Conservation (phyloP, 495 filamentous ascomycete species). For the Ascodesmis nigricans region DNA sequence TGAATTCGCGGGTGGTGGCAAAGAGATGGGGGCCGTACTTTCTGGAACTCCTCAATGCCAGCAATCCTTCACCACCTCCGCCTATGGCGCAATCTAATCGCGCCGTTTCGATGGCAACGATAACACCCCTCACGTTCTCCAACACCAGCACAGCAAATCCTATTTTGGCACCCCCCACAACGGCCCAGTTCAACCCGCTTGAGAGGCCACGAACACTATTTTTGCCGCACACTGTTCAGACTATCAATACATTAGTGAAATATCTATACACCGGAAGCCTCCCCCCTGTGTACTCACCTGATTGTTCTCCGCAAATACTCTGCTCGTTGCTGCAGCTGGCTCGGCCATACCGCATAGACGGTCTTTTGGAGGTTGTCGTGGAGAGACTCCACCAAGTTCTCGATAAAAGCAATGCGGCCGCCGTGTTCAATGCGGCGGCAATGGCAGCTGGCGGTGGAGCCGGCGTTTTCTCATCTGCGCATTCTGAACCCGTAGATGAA, state of each 20-base stretch:
- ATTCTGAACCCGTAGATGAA: slow-evolving; percentile 21
- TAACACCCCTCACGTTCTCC: slow-evolving; percentile 24
- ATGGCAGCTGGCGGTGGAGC: slow-evolving; percentile 86
- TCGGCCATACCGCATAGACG: slow-evolving; percentile 78
- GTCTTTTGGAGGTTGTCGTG: slow-evolving; percentile 73
- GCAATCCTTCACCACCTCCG: slow-evolving; percentile 22
- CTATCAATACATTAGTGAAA: slow-evolving; percentile 66
- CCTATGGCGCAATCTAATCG: slow-evolving; percentile 16
- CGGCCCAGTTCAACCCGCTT: slow-evolving; percentile 21
- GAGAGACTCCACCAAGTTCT: slow-evolving; percentile 78
- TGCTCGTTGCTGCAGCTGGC: slow-evolving; percentile 88
- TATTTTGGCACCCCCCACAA: slow-evolving; percentile 47
- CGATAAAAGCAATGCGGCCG: slow-evolving; percentile 80
- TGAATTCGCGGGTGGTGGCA: slow-evolving; percentile 73
- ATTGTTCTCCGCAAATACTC: slow-evolving; percentile 88
- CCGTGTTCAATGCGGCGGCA: slow-evolving; percentile 92
- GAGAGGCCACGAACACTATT: slow-evolving; percentile 64
- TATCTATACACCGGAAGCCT: slow-evolving; percentile 84
- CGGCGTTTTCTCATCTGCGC: slow-evolving; percentile 4
- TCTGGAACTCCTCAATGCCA: slow-evolving; percentile 47
- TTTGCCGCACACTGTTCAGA: slow-evolving; percentile 76
- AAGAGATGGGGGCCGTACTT: slow-evolving; percentile 90
- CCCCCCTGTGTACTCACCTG: slow-evolving; percentile 44
- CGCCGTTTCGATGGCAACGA: slow-evolving; percentile 19
- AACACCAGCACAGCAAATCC: slow-evolving; percentile 27